phyloP scores from a whole-genome alignment of 352 stramenopile species.

The Plasmopara muralis region DNA sequence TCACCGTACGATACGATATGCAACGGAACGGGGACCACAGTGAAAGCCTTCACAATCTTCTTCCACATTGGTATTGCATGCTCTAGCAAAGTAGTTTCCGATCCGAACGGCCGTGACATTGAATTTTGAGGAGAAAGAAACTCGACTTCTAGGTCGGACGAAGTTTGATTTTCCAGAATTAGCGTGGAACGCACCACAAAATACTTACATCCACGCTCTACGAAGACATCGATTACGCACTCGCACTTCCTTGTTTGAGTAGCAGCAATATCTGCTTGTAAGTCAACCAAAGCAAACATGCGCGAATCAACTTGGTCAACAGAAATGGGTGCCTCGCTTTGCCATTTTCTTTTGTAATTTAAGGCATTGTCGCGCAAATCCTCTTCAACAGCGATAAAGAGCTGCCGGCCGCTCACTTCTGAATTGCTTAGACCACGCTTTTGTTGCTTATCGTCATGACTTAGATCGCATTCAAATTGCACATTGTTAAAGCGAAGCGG shows the following conservation, averaged over 20 bases:
- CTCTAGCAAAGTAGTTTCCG: constrained; percentile 21
- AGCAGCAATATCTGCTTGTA: constrained; percentile 39
- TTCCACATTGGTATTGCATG: constrained; percentile 64
- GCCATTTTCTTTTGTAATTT: constrained; percentile 41
- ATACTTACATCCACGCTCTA: constrained; percentile 83
- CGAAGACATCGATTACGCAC: constrained; percentile 78
- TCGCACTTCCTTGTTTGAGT: constrained; percentile 66
- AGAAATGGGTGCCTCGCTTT: constrained; percentile 69
- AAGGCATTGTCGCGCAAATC: constrained; percentile 25
- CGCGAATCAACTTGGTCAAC: constrained; percentile 80
- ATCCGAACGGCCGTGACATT: constrained; percentile 28
- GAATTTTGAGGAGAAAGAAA: constrained; percentile 54
- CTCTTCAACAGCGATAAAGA: constrained; percentile 73
- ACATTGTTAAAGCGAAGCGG: constrained; percentile 48
- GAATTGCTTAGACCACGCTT: constrained; percentile 16
- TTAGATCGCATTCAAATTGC: constrained; percentile 1
- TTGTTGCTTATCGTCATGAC: constrained; percentile 8
- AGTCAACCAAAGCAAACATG: constrained; percentile 72
- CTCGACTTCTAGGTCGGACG: constrained; percentile 79
- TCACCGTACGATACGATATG: constrained; percentile 68
- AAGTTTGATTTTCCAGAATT: constrained; percentile 78
- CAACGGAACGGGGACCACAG: constrained; percentile 57
- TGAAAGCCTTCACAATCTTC: constrained; percentile 48
- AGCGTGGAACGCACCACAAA: constrained; percentile 80
- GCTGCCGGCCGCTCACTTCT: constrained; percentile 30